phyloP scores from a whole-genome alignment of 192 early-diverging fungal genomes.

The Entomortierella lignicola region DNA sequence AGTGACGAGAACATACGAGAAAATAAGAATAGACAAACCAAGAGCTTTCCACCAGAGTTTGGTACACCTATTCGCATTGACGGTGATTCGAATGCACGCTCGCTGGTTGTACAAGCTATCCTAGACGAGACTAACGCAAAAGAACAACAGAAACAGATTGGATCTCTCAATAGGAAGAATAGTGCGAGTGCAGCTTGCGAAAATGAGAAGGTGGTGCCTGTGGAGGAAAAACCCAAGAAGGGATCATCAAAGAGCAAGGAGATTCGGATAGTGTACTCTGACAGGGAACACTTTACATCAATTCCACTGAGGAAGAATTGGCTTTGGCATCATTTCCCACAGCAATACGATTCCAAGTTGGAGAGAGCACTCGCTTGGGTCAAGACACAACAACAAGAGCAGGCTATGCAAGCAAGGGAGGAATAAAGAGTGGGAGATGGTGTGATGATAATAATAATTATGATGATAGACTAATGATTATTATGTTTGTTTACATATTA shows the following conservation, averaged over 20 bases:
- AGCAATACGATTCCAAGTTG: slow-evolving; percentile 30
- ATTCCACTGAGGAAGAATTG: slow-evolving; percentile 35
- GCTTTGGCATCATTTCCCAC: slow-evolving; percentile 53
- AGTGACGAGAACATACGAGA: too few species aligned
- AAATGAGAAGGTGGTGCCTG: neutral
- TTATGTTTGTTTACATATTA: too few species aligned
- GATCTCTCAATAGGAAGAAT: too few species aligned
- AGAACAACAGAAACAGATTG: too few species aligned
- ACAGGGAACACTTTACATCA: slow-evolving; percentile 28
- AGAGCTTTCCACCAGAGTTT: too few species aligned
- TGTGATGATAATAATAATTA: too few species aligned
- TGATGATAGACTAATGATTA: too few species aligned
- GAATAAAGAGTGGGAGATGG: too few species aligned
- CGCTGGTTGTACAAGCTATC: neutral
- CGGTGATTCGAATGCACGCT: neutral
- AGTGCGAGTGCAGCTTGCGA: neutral
- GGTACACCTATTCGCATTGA: neutral
- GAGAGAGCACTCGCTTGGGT: slow-evolving; percentile 13
- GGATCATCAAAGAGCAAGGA: slow-evolving; percentile 31
- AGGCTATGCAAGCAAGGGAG: neutral
- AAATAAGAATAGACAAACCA: too few species aligned
- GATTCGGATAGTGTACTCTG: slow-evolving; percentile 30
- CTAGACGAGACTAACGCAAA: neutral
- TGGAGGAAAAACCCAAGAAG: neutral
- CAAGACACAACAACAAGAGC: slow-evolving; percentile 14